These are phyloP conservation scores for Raffaelea deltoideospora DNA, from an alignment of 2,329 filamentous ascomycete genomes.

Conservation along the genomic window DNA sequence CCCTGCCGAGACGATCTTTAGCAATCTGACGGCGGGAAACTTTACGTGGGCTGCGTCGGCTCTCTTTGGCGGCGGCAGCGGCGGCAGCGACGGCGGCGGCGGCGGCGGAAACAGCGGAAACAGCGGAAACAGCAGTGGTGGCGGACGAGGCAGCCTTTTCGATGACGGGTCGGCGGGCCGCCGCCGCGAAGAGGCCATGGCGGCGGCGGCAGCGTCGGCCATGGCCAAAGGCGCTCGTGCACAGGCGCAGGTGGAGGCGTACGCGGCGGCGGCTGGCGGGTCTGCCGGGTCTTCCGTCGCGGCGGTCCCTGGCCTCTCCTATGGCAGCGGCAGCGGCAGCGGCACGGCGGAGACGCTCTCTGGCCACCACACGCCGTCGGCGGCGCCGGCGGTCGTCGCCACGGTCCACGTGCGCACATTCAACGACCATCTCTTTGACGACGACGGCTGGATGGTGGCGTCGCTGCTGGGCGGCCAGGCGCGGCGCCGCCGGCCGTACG, in stretches of 20 bases:
- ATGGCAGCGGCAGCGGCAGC: too few relatives aligned
- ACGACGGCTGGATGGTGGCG: slow-evolving; percentile 48
- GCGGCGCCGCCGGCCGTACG: slow-evolving; percentile 26
- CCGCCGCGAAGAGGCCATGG: slow-evolving; percentile 23
- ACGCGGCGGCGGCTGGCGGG: slow-evolving; percentile 4
- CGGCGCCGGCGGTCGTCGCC: slow-evolving; percentile 24
- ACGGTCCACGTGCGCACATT: slow-evolving; percentile 38
- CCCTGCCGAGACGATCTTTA: slow-evolving; percentile 45
- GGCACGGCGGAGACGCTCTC: too few relatives aligned
- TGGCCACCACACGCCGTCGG: too few relatives aligned
- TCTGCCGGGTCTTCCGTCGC: neutral
- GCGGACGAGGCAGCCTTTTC: slow-evolving; percentile 8
- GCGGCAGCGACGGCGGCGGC: slow-evolving; percentile 1
- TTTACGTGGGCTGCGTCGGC: slow-evolving; percentile 35
- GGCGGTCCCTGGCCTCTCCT: too few relatives aligned
- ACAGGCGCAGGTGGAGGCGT: neutral
- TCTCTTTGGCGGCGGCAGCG: slow-evolving; percentile 14
- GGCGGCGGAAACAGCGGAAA: neutral
- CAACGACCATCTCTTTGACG: slow-evolving; percentile 51
- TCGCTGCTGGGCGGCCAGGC: slow-evolving; percentile 40
- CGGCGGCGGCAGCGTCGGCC: slow-evolving; percentile 1
- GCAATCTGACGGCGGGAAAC: slow-evolving; percentile 36
- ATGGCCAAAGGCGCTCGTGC: neutral
- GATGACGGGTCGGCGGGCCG: slow-evolving; percentile 20
- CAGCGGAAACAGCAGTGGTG: neutral